These are phyloP conservation scores for Periconia macrospinosa DNA, from an alignment of 2,329 filamentous ascomycete species.

Conservation along the genomic window DNA sequence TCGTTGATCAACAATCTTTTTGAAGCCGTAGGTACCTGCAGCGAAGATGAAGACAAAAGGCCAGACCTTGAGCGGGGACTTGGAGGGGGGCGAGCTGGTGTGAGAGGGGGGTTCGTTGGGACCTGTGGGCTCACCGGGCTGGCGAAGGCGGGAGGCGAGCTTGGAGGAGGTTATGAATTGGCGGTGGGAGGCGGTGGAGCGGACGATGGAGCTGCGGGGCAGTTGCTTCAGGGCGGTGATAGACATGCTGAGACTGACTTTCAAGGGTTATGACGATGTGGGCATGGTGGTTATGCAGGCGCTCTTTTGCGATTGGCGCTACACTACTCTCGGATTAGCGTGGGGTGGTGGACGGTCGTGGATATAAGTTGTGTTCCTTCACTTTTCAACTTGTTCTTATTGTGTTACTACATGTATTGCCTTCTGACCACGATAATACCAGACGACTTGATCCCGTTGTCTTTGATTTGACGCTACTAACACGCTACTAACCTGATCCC, in stretches of 20 bases:
- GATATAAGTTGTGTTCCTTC: neutral
- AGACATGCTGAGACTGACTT: constrained; percentile 29
- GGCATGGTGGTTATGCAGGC: constrained; percentile 24
- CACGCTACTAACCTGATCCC: too few relatives aligned
- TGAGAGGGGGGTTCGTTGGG: constrained; percentile 43
- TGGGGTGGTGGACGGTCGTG: constrained; percentile 1
- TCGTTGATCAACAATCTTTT: constrained; percentile 49
- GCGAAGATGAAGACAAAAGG: constrained; percentile 53
- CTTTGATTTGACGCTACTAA: too few relatives aligned
- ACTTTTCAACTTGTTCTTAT: too few relatives aligned
- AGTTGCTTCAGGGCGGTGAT: constrained; percentile 20
- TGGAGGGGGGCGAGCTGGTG: constrained; percentile 39
- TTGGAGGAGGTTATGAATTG: constrained; percentile 25
- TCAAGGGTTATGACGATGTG: constrained; percentile 28
- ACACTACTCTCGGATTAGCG: constrained; percentile 8
- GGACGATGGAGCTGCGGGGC: constrained; percentile 13
- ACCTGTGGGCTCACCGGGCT: constrained; percentile 38
- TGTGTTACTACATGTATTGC: too few relatives aligned
- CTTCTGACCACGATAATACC: too few relatives aligned
- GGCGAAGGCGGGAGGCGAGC: constrained; percentile 32
- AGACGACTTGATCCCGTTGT: too few relatives aligned
- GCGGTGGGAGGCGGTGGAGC: constrained; percentile 12
- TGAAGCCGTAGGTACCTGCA: constrained; percentile 50
- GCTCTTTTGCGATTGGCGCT: constrained; percentile 25
- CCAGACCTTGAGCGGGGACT: constrained; percentile 45